Evolutionary conservation across 495 filamentous ascomycete genomes (phyloP).

Genomic region (Xylaria flabelliformis): DNA sequence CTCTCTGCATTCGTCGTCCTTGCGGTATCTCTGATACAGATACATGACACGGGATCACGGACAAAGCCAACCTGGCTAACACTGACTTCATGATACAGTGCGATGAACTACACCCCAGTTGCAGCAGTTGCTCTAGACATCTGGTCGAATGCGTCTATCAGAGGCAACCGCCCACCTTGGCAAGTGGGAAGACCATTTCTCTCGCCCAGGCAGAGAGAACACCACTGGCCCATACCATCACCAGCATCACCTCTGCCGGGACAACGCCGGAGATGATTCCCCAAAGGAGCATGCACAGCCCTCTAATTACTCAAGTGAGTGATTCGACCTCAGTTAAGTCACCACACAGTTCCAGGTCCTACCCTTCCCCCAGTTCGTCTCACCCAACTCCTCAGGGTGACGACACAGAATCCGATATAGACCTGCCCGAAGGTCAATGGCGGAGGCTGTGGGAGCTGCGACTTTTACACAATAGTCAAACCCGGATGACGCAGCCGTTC

Average conservation of each 20-base stretch:
- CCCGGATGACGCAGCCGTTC: conserved; percentile 39
- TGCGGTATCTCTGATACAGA: not conserved
- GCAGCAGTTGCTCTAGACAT: conserved; percentile 48
- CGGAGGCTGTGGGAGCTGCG: conserved; percentile 46
- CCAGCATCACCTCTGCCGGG: not conserved
- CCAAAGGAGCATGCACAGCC: not conserved
- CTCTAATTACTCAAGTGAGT: conserved; percentile 15
- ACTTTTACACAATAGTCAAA: conserved; percentile 43
- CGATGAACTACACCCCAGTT: conserved; percentile 47
- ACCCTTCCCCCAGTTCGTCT: conserved; percentile 34
- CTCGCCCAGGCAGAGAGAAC: conserved; percentile 7
- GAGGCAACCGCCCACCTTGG: conserved; percentile 11
- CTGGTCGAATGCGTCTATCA: conserved; percentile 45
- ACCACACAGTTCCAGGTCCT: conserved; percentile 28
- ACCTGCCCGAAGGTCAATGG: conserved; percentile 41
- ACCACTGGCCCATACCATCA: not conserved
- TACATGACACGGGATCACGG: not conserved
- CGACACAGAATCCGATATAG: conserved; percentile 30
- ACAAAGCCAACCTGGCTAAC: conserved; percentile 28
- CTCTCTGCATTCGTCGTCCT: not conserved
- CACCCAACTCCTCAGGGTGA: conserved; percentile 29
- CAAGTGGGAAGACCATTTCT: conserved; percentile 2
- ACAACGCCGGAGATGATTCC: not conserved
- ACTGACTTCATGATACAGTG: conserved; percentile 37
- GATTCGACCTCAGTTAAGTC: conserved; percentile 27